Evolutionary conservation across 805 yeast genomes (phyloP), one percentile per base, ranked within the genome.

Genomic region (Monosporozyma solicola): DNA sequence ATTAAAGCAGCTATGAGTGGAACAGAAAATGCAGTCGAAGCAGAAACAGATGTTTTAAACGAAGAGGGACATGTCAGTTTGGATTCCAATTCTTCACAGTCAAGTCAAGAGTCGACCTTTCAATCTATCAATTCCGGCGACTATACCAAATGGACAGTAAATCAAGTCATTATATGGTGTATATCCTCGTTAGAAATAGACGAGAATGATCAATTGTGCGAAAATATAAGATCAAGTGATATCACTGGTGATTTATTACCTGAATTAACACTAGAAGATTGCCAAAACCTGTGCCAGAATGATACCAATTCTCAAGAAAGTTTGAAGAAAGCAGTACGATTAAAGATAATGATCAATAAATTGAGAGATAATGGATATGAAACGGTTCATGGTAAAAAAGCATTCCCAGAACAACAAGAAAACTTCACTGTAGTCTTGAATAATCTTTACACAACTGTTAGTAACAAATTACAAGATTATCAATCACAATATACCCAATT

Each of bases 231-330:
- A 15, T 59, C 54, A 35, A 62, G 64, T 55, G 61, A 53, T 35
- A 66, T 66, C 29, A 60, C 54, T 48, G 96, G 96, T 1, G 79
- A 85, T 32, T 75, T 86, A 3, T 70, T 92, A 50, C 82, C 87
- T 1, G 83, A 80, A 55, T 72, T 91, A 49, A 80, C 81, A 33
- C 79, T 86, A 11, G 80, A 78, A 8, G 94, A 89, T 63, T 77
- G 91, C 46, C 73, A 75, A 55, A 96, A 90, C 51, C 70, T 92
- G 62, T 95, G 91, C 2, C 75, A 86, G 1, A 52, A 55, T 5
- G 46, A 25, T 2, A 24, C 7, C 3, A 53, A 55, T 5, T 71
- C 74, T 35, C 64, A 85, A 33, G 16, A 13, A 15, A 35, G 16
- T 35, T 15, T 35, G 15, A 35, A 16, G 13, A 76, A 78, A 20